Conservation (phyloP, 352 stramenopile genomes). For the Ophiocytium majus region DNA sequence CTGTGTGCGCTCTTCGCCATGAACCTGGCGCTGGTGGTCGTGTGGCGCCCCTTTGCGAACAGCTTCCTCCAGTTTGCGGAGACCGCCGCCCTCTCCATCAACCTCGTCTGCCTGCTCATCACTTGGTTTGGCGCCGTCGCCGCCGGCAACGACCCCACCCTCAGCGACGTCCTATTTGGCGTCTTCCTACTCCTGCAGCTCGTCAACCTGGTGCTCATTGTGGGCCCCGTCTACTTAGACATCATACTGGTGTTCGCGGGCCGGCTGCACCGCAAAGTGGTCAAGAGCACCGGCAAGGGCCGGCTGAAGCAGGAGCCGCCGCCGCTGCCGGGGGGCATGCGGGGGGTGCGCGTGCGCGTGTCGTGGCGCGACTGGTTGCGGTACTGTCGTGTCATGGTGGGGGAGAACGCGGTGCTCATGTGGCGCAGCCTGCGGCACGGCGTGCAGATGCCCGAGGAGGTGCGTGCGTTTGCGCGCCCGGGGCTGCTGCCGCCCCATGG, state of each 20-base stretch:
- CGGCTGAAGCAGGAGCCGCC: background rate
- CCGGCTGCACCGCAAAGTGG: background rate
- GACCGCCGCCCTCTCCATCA: background rate
- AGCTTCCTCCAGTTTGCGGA: conserved; percentile 12
- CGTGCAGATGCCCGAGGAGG: background rate
- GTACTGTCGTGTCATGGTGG: background rate
- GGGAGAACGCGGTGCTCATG: background rate
- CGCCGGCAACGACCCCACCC: background rate
- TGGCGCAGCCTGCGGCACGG: background rate
- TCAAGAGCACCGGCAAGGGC: background rate
- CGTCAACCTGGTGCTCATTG: background rate
- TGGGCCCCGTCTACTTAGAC: background rate
- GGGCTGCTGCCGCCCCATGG: too few species aligned
- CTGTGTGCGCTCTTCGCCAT: background rate
- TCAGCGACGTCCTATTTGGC: background rate
- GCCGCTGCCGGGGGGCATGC: background rate
- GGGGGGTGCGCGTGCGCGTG: background rate
- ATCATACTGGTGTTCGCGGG: background rate
- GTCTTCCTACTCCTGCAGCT: background rate
- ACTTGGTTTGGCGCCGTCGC: background rate
- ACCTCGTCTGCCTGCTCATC: background rate
- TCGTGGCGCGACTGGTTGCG: background rate
- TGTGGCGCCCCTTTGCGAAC: background rate
- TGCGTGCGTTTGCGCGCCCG: too few species aligned
- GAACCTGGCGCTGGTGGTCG: background rate